These are phyloP conservation scores for Lichtheimia hyalospora DNA, from an alignment of 371 early-diverging fungal genomes.

Conservation along the genomic window DNA sequence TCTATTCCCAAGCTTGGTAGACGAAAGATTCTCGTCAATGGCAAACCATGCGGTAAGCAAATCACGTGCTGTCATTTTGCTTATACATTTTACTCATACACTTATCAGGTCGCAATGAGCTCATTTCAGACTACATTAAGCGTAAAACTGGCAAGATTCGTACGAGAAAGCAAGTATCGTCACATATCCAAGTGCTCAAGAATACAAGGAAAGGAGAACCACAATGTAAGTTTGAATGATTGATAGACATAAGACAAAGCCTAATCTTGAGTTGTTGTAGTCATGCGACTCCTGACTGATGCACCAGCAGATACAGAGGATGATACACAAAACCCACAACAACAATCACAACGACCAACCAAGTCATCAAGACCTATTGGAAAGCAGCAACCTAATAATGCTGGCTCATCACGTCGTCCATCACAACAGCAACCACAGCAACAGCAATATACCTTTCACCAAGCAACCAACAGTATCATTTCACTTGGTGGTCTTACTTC, in stretches of 20 bases:
- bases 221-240: conserved; percentile 44
- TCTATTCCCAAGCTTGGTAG: conserved; percentile 59
- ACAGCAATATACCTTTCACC: conserved; percentile 6
- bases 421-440: conserved; percentile 4
- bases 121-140: conserved; percentile 76
- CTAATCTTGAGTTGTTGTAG: conserved; percentile 20
- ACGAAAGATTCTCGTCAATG: conserved; percentile 59
- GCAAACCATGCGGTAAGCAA: conserved; percentile 64
- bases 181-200: conserved; percentile 76
- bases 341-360: neutral
- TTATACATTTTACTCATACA: neutral
- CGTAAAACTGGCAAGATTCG: conserved; percentile 63
- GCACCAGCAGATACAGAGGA: conserved; percentile 36
- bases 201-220: conserved; percentile 68
- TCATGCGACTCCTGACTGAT: conserved; percentile 59
- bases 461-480: no score
- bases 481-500: neutral
- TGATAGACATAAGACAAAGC: neutral
- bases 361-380: no score
- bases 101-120: conserved; percentile 64
- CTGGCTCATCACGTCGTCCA: no score
- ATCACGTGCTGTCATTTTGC: neutral
- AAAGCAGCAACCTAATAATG: conserved; percentile 2
- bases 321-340: conserved; percentile 13
- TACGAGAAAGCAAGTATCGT: conserved; percentile 76